phyloP scores from a whole-genome alignment of 441 rosid species.

The Breynia disticha region DNA sequence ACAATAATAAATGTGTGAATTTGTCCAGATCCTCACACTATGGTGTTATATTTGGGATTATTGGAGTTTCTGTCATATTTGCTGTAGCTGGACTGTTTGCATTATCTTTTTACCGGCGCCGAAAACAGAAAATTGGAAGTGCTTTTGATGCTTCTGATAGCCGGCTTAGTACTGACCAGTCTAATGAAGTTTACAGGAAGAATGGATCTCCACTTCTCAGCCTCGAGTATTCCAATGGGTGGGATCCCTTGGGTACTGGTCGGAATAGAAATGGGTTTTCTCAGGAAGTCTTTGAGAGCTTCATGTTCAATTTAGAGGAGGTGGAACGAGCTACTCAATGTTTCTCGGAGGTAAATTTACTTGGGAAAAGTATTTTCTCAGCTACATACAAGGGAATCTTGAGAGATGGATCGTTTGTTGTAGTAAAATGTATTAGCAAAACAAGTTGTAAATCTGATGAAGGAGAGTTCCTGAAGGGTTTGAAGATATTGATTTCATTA shows the following conservation, averaged over 20 bases:
- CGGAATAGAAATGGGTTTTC: constrained; percentile 41
- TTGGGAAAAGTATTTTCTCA: constrained; percentile 64
- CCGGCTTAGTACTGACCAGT: constrained; percentile 61
- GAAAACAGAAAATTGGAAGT: constrained; percentile 72
- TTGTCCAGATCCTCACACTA: constrained; percentile 24
- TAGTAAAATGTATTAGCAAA: constrained; percentile 57
- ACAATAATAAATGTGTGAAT: constrained; percentile 27
- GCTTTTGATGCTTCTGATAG: constrained; percentile 45
- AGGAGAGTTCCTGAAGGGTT: constrained; percentile 69
- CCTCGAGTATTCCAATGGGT: constrained; percentile 83
- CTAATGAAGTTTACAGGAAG: constrained; percentile 51
- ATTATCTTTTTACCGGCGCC: constrained; percentile 47
- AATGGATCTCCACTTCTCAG: constrained; percentile 68
- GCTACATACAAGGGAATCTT: constrained; percentile 66
- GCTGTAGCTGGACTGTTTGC: constrained; percentile 32
- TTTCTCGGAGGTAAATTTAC: constrained; percentile 63
- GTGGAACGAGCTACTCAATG: constrained; percentile 87
- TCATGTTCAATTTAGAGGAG: constrained; percentile 80
- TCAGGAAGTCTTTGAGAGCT: constrained; percentile 66
- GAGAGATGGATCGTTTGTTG: constrained; percentile 71
- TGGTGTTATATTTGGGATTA: constrained; percentile 37
- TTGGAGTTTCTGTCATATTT: constrained; percentile 35
- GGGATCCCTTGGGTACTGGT: constrained; percentile 79
- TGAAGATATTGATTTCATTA: constrained; percentile 61
- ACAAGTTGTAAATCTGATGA: constrained; percentile 87